These are phyloP conservation scores for Colletotrichum truncatum DNA, from an alignment of 2,329 filamentous ascomycete genomes.

Conservation along the genomic window DNA sequence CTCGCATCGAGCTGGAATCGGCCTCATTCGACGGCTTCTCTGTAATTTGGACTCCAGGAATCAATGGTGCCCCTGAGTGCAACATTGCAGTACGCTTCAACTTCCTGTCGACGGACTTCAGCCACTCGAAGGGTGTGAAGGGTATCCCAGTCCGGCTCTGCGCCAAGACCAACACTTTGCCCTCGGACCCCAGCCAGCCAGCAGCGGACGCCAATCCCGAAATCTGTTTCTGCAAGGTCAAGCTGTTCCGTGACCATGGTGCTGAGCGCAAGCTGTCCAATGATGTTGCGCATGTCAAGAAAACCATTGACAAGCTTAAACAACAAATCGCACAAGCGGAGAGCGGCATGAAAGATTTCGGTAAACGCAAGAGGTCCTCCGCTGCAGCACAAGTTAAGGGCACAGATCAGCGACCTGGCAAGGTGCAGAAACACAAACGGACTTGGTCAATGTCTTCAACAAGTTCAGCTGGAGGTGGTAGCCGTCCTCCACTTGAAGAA, in stretches of 20 bases:
- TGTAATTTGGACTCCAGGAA: constrained; percentile 84
- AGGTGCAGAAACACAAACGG: constrained; percentile 88
- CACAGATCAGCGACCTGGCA: constrained; percentile 73
- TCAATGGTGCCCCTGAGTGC: constrained; percentile 77
- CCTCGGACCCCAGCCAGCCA: constrained; percentile 58
- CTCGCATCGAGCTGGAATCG: constrained; percentile 75
- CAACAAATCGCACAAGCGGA: constrained; percentile 88
- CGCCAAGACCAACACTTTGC: constrained; percentile 82
- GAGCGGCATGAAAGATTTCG: constrained; percentile 72
- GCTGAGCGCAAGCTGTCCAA: constrained; percentile 96
- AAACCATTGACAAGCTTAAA: constrained; percentile 94
- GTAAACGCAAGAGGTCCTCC: constrained; percentile 69
- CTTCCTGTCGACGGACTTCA: constrained; percentile 98
- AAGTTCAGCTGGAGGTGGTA: constrained; percentile 63
- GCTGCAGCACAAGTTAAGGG: constrained; percentile 53
- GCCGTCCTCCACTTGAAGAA: constrained; percentile 69
- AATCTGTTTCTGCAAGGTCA: constrained; percentile 95
- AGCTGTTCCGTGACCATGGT: constrained; percentile 95
- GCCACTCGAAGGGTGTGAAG: constrained; percentile 98
- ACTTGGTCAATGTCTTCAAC: constrained; percentile 95
- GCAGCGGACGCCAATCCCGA: constrained; percentile 64
- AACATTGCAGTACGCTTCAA: constrained; percentile 95
- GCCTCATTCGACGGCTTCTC: constrained; percentile 95
- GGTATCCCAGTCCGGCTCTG: constrained; percentile 94
- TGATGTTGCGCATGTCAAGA: constrained; percentile 93